Conservation (phyloP, 1,284 basidiomycete genomes). For the Heterobasidion parviporum region DNA sequence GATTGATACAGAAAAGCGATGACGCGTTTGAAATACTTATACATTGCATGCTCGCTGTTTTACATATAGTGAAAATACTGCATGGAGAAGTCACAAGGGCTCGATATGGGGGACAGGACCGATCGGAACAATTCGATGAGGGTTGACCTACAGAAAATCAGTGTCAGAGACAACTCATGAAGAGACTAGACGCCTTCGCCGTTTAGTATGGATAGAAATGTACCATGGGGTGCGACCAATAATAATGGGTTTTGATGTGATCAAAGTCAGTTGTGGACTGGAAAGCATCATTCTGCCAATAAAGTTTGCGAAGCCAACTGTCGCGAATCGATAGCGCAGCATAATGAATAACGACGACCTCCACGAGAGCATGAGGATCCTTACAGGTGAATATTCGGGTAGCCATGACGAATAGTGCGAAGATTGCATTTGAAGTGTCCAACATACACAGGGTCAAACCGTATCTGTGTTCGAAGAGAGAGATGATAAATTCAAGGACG, state of each 20-base stretch:
- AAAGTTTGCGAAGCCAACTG: conserved; percentile 82
- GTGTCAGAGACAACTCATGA: background rate
- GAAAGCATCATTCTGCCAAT: conserved; percentile 90
- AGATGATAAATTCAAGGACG: background rate
- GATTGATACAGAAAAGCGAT: too few species aligned
- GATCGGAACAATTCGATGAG: conserved; percentile 59
- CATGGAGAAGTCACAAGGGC: conserved; percentile 29
- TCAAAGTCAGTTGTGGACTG: conserved; percentile 83
- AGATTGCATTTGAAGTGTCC: conserved; percentile 95
- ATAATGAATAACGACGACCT: background rate
- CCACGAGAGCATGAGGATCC: conserved; percentile 12
- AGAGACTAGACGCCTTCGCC: conserved; percentile 22
- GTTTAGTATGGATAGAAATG: conserved; percentile 9
- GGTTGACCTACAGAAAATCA: conserved; percentile 38
- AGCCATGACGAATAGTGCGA: conserved; percentile 69
- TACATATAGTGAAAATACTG: too few species aligned
- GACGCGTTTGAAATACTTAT: too few species aligned
- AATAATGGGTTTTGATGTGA: conserved; percentile 85
- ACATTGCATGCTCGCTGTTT: too few species aligned
- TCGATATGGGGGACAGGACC: conserved; percentile 70
- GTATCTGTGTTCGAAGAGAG: conserved; percentile 26
- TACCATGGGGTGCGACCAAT: conserved; percentile 59
- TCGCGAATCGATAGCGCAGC: background rate
- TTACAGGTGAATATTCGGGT: conserved; percentile 71
- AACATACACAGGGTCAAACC: conserved; percentile 82